Evolutionary conservation across 1,284 basidiomycete genomes (phyloP), one percentile per base, ranked within the genome.

Genomic region (Moesziomyces sp.): DNA sequence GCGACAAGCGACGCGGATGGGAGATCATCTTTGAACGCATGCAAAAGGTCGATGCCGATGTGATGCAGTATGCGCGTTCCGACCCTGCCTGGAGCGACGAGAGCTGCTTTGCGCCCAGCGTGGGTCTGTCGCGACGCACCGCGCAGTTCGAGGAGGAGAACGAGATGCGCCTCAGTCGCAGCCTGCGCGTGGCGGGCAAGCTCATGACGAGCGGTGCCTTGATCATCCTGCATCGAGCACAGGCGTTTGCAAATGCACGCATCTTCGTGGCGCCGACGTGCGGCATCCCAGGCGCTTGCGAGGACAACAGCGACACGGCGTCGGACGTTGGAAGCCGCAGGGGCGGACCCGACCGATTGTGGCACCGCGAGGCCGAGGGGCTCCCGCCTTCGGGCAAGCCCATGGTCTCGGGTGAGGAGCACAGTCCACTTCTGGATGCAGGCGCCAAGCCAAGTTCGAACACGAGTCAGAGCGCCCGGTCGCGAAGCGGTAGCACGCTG

Each of bases 231-330:
- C 78, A 80, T 47, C 54, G 78, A 13, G 72, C 77, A 0, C 77
- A 79, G 53, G 78, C 78, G 2, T 80, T 77, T 40, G 77, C 77
- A 23, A 78, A 79, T 43, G 78, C 78, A 19, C 46, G 66, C 26
- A 74, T 80, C 65, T 80, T 80, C 58, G 71, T 80, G 26, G 54
- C 58, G 30, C 77, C 77, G 1, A 76, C 76, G 13, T 80, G 78
- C 40, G 77, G 78, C 9, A 70, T 80, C 30, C 78, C 78, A 13
- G 72, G 74, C 24, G 70, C 74, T 1, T 75, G 64, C 57, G 67
- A 69, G 44, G 66, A 69, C 30, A 51, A 52, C 38, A 64, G 64
- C 46, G 72, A 76, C 35, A 62, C 60, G 14, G 63, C 70, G 9
- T 76, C 70, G 10, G 65, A 75, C 51, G 28, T 26, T 2, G 54